A percentile compares a stretch with the other conserved stretches of the same genome.
These are phyloP conservation scores for Wickerhamomyces rabaulensis DNA, from an alignment of 805 yeast species.

Conservation along the genomic window DNA sequence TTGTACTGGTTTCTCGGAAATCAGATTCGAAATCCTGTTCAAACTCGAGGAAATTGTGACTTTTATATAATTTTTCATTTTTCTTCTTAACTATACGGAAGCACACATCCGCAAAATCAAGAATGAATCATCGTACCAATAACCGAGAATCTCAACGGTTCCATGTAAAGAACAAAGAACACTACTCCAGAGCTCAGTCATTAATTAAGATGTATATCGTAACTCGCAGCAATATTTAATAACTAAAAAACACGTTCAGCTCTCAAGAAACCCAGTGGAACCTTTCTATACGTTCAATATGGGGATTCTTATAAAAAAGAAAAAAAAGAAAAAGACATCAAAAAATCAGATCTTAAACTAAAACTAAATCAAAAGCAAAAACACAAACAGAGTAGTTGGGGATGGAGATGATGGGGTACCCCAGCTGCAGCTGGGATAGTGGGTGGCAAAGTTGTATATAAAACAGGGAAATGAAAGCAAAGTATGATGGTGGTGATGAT, in stretches of 20 bases:
- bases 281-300: background rate
- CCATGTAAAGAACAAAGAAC: too few species aligned
- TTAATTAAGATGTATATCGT: background rate
- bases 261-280: background rate
- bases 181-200: background rate
- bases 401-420: background rate
- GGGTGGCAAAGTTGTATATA: background rate
- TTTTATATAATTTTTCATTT: too few species aligned
- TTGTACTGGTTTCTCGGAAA: background rate
- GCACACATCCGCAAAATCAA: background rate
- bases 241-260: background rate
- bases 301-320: background rate
- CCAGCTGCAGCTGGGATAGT: background rate
- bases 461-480: constrained; percentile 1
- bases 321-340: background rate
- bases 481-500: background rate
- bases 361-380: background rate
- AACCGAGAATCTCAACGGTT: too few species aligned
- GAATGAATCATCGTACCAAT: too few species aligned
- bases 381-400: background rate
- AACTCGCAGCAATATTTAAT: background rate
- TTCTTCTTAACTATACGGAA: background rate
- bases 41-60: background rate
- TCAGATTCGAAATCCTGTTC: background rate
- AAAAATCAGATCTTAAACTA: background rate